Base-by-base conservation (phyloP, 345 rosid species). In the Lepidium didymum region DNA sequence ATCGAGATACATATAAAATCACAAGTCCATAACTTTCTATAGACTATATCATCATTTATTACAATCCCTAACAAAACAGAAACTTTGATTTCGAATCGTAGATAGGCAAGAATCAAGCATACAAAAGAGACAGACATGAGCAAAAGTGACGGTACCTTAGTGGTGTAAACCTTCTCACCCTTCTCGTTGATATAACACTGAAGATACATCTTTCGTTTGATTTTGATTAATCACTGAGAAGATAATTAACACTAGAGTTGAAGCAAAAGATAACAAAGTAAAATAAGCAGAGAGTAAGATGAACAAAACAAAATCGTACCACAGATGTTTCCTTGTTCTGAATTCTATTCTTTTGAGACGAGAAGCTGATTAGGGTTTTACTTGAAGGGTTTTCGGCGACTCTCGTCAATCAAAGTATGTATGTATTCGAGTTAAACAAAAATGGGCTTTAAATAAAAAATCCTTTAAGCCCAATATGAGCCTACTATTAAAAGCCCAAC, bases 161-260 rank as follows among this genome's bases (percentile, higher is more conserved):
- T 86, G 69, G 94, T 88, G 84, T 88, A 88, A 46, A 88, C 91
- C 68, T 88, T 88, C 56, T 82, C 89, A 33, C 94, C 94, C 27
- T 86, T 88, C 52, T 88, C 94, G 65, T 88, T 88, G 51, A 88
- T 86, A 72, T 88, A 88, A 80, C 75, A 88, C 84, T 82, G 85
- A 57, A 88, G 94, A 84, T 84, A 88, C 94, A 88, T 87, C 21
- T 38, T 29, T 68, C 34, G 45, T 34, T 51, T 36, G 46, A 12
- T 12, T 3, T 8, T 21, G 3, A 33, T 31, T 19, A 67, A 19
- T 7, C 13, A 18, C 64, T 74, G 50, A 8, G 19, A 7, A 58
- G 12, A 23, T 5, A 34, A 25, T 7, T 10, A 14, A 49, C 7
- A 33, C 50, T 19, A 16, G 27, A 63, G 42, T 34, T 13, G 47